Percentiles rank a stretch among this genome's conserved stretches.
phyloP scores from a whole-genome alignment of 164 flowering plant species.

The Sextonia rubra region DNA sequence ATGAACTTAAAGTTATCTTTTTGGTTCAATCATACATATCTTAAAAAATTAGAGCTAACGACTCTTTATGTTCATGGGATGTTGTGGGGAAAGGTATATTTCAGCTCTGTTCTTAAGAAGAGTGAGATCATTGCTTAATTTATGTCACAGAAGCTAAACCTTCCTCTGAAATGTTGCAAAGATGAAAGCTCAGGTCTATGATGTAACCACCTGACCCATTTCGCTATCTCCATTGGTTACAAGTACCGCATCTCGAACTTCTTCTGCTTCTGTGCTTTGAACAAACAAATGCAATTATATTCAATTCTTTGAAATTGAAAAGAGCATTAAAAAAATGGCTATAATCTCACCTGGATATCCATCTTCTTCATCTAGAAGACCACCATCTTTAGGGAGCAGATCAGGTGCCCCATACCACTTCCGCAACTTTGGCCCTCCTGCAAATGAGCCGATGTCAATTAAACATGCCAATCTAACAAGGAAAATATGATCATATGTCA shows the following conservation, averaged over 20 bases:
- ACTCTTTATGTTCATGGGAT: background rate
- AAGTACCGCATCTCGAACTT: slow-evolving; percentile 71
- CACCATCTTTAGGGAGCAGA: slow-evolving; percentile 59
- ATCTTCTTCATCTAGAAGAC: slow-evolving; percentile 39
- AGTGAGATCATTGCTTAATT: background rate
- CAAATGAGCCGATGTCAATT: slow-evolving; percentile 1
- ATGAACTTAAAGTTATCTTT: background rate
- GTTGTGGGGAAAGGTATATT: background rate
- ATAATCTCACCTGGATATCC: slow-evolving; percentile 38
- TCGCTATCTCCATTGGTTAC: slow-evolving; percentile 96
- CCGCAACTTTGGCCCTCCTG: slow-evolving; percentile 95
- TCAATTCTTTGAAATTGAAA: slow-evolving; percentile 5
- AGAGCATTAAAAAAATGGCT: background rate
- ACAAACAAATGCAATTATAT: slow-evolving; percentile 3
- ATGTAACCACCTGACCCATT: slow-evolving; percentile 69
- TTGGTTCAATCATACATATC: background rate
- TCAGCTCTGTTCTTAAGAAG: background rate
- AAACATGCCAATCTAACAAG: background rate
- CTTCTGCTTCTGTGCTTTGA: slow-evolving; percentile 42
- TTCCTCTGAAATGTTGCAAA: background rate
- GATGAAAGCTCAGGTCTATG: slow-evolving; percentile 3
- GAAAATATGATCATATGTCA: background rate
- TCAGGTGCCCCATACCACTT: slow-evolving; percentile 99
- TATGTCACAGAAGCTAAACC: background rate
- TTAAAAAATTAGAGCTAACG: background rate